Base-by-base conservation (phyloP, 352 stramenopile species). In the Globisporangium cylindrosporum region DNA sequence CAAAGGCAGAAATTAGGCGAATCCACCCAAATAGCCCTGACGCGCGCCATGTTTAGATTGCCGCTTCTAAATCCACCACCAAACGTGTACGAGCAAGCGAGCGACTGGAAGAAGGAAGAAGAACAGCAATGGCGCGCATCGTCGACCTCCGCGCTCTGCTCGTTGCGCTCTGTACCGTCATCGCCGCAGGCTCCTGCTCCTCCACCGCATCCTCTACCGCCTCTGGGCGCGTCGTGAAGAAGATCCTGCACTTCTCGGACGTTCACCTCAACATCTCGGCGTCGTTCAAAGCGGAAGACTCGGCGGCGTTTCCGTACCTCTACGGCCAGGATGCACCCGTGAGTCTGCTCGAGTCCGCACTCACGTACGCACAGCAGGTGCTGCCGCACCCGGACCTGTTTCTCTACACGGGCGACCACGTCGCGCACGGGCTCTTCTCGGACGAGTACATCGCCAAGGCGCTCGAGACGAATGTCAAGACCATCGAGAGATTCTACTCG, bases 211-310 rank as follows among this genome's bases (percentile, higher is more conserved):
- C 20, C 0, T 22, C 54, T 20, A 14, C 27, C 22, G 20, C 64
- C 9, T 25, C 25, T 2, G 3, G 29, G 1, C 43, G 7, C 12
- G 29, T 12, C n/a, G 29, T 38, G 25, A 83, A 83, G 59, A 73
- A 73, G 59, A 89, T 95, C 62, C 68, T 96, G 43, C 86, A 96
- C 73, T 92, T 94, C 64, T 94, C 87, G 15, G 89, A 96, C 69
- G 87, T 95, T 24, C 86, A 96, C 62, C 72, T 96, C 15, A 94
- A 96, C 62, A 74, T 92, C 59, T 92, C 87, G 6, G 54, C 60
- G 22, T 77, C 73, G 22, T 69, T 87, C 14, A 67, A 80, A n/a
- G 62, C 67, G 0, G 27, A 32, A 5, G 75, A 89, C 32, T 79
- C 77, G 27, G 74, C 73, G 18, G 64, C 58, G 34, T 70, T 84